Evolutionary conservation across 2,329 filamentous ascomycete species (phyloP).

Genomic region (Zymoseptoria tritici): DNA sequence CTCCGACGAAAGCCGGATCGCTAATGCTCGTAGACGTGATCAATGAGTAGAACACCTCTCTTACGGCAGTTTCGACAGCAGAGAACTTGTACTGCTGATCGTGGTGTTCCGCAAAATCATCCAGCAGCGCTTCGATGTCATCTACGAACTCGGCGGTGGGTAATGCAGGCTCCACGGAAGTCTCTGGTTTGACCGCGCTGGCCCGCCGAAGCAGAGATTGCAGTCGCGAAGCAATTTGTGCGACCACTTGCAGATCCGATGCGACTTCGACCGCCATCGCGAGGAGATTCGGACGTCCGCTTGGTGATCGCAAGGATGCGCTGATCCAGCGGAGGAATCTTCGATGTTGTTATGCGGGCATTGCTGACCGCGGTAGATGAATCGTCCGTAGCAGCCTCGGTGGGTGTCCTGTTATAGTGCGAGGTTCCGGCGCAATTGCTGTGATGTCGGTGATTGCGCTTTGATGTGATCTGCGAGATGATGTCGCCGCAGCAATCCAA

Average conservation of each 20-base stretch:
- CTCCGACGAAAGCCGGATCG: slow-evolving; percentile 66
- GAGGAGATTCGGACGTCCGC: not conserved
- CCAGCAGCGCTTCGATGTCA: slow-evolving; percentile 21
- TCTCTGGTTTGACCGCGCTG: slow-evolving; percentile 32
- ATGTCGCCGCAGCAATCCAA: not conserved
- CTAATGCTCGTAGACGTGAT: slow-evolving; percentile 59
- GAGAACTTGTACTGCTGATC: slow-evolving; percentile 39
- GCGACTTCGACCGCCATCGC: slow-evolving; percentile 23
- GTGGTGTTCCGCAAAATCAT: slow-evolving; percentile 20
- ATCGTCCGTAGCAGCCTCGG: not conserved
- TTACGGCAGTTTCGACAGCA: slow-evolving; percentile 74
- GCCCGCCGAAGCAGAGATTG: slow-evolving; percentile 36
- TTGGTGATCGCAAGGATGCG: not conserved
- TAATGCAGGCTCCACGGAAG: slow-evolving; percentile 39
- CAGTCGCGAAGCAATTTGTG: slow-evolving; percentile 26
- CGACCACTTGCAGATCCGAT: slow-evolving; percentile 22
- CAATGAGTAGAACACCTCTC: slow-evolving; percentile 62
- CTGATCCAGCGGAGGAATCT: not conserved
- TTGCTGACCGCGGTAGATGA: not conserved
- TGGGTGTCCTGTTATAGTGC: no score
- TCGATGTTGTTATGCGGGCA: not conserved
- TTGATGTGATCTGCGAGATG: not conserved
- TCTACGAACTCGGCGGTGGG: slow-evolving; percentile 34
- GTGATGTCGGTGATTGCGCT: not conserved
- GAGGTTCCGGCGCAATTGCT: no score